These are phyloP conservation scores for Entomortierella lignicola DNA, from an alignment of 192 early-diverging fungal genomes.

Conservation along the genomic window DNA sequence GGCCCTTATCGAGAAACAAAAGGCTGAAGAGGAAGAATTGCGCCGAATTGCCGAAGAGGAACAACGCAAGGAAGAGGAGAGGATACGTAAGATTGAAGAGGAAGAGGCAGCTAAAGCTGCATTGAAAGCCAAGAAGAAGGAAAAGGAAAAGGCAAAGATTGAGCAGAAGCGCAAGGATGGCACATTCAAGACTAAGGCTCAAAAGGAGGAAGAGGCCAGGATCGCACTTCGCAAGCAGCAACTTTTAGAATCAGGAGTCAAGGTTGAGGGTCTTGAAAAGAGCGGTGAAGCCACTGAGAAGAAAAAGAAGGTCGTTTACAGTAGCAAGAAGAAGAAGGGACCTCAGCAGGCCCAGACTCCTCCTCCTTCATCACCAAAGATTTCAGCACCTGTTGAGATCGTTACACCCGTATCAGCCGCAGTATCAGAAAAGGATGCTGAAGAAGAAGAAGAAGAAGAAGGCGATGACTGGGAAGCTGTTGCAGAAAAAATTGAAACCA, in stretches of 20 bases:
- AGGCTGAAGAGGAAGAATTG: constrained; percentile 84
- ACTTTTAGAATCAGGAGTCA: constrained; percentile 83
- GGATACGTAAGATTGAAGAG: constrained; percentile 77
- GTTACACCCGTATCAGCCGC: constrained; percentile 53
- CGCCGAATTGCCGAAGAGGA: constrained; percentile 75
- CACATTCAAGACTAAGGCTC: constrained; percentile 92
- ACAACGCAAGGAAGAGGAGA: constrained; percentile 74
- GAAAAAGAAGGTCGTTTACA: constrained; percentile 79
- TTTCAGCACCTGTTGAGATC: constrained; percentile 44
- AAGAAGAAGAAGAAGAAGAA: constrained; percentile 60
- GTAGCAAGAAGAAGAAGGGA: constrained; percentile 80
- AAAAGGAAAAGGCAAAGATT: constrained; percentile 87
- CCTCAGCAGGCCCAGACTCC: constrained; percentile 45
- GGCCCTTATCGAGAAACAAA: constrained; percentile 79
- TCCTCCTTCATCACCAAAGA: constrained; percentile 54
- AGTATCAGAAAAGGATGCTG: constrained; percentile 61
- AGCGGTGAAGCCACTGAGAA: constrained; percentile 57
- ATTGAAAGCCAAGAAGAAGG: constrained; percentile 79
- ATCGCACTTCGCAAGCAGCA: constrained; percentile 78
- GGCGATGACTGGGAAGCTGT: constrained; percentile 55
- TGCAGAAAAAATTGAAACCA: constrained; percentile 54
- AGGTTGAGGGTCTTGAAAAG: constrained; percentile 74
- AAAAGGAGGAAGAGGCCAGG: constrained; percentile 84
- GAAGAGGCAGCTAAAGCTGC: constrained; percentile 85
- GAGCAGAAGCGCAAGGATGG: constrained; percentile 93